phyloP scores from a whole-genome alignment of 2,329 filamentous ascomycete species.

The Aspergillus pseudotamarii region DNA sequence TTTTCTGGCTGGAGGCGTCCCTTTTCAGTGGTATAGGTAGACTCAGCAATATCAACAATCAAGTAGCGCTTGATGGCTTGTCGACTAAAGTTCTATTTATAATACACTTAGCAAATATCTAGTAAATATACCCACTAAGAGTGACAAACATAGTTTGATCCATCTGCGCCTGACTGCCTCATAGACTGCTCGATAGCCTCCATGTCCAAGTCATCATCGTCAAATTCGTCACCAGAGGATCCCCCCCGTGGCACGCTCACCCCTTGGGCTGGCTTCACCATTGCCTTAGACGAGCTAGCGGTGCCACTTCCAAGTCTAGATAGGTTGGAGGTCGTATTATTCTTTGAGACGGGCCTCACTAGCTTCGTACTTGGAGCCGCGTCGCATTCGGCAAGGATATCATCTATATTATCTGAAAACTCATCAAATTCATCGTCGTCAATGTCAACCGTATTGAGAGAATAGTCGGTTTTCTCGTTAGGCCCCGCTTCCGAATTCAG shows the following conservation, averaged over 20 bases:
- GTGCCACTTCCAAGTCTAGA: conserved; percentile 7
- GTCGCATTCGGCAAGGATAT: conserved; percentile 60
- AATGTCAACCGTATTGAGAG: conserved; percentile 59
- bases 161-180: conserved; percentile 64
- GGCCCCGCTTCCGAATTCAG: neutral
- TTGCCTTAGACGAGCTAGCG: neutral
- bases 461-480: conserved; percentile 6
- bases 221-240: conserved; percentile 72
- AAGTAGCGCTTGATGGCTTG: conserved; percentile 84
- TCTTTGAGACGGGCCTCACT: conserved; percentile 13
- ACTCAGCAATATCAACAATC: conserved; percentile 72
- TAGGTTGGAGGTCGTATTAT: conserved; percentile 23
- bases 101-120: conserved; percentile 63
- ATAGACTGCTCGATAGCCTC: conserved; percentile 64
- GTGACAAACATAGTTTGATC: conserved; percentile 68
- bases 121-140: conserved; percentile 37
- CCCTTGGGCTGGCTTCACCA: conserved; percentile 6
- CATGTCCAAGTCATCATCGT: conserved; percentile 65
- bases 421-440: conserved; percentile 66
- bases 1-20: conserved; percentile 69
- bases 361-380: conserved; percentile 31
- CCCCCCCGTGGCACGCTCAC: conserved; percentile 33
- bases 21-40: conserved; percentile 66
- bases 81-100: conserved; percentile 65
- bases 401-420: conserved; percentile 61